Percentiles rank a stretch among this genome's conserved stretches.
Conservation (phyloP, 2,329 filamentous ascomycete genomes). For the Xylaria sp. region DNA sequence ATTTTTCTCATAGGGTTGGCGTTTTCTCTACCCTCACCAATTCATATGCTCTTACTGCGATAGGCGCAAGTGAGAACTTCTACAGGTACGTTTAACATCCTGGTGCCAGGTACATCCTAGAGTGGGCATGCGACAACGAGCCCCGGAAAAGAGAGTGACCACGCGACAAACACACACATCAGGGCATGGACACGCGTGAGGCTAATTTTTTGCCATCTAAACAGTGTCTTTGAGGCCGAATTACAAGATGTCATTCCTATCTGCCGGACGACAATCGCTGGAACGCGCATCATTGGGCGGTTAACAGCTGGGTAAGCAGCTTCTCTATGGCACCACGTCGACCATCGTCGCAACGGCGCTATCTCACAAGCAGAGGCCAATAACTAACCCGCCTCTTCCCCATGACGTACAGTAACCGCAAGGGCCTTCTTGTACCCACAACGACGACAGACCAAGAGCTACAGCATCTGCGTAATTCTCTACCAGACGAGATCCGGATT, state of each 20-base stretch:
- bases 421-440: conserved; percentile 94
- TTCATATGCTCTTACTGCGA: conserved; percentile 92
- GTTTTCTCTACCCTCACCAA: conserved; percentile 98
- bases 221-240: conserved; percentile 94
- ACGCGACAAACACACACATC: conserved; percentile 1
- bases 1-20: conserved; percentile 75
- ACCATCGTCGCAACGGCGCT: conserved; percentile 8
- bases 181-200: conserved; percentile 6
- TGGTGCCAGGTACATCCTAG: neutral
- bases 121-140: conserved; percentile 15
- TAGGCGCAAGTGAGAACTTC: conserved; percentile 98
- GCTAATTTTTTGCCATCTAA: conserved; percentile 23
- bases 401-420: conserved; percentile 76
- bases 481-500: conserved; percentile 92
- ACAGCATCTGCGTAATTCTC: conserved; percentile 93
- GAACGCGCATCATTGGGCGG: conserved; percentile 93
- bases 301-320: conserved; percentile 85
- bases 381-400: conserved; percentile 24
- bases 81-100: conserved; percentile 71
- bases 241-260: conserved; percentile 97
- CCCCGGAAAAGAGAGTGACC: neutral
- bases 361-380: neutral
- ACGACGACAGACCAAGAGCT: conserved; percentile 98
- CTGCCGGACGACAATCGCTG: conserved; percentile 94
- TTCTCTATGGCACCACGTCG: neutral